Evolutionary conservation across 2,329 filamentous ascomycete genomes (phyloP), one percentile per base, ranked within the genome.

Genomic region (Pyricularia pennisetigena): DNA sequence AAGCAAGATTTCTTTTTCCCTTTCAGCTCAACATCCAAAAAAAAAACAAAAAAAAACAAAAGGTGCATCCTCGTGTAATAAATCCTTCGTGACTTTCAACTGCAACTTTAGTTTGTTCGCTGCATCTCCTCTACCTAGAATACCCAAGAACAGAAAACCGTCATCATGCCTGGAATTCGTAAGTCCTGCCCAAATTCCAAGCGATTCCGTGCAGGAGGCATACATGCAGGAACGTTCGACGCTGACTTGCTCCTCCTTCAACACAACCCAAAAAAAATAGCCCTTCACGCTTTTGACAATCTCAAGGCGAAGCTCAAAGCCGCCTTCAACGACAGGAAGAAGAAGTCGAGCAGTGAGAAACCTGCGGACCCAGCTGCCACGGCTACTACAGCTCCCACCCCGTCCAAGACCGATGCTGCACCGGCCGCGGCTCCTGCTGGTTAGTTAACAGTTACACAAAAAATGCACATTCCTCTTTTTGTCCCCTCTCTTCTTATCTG

Each of bases 291-390:
- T 16, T 64, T 68, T 28, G 67, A 68, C 67, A 65, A 65, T 26
- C 67, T 68, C 20, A 68, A 68, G 67, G 67, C 67, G 14, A 68
- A 68, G 67, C 67, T 68, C 26, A 68, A 68, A 35, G 67, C 67
- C n/a, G 67, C 67, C 67, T 68, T 68, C 61, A 61, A 61, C 41
- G 66, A 67, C 2, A 12, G 57, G 29, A 64, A 64, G 32, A 68
- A 68, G 67, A 64, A 65, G 67, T 29, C 65, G 14, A 59, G 14
- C 28, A 41, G 29, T 16, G 32, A 65, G 26, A 61, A 68, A 24
- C 23, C 57, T 9, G 28, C 66, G 4, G 29, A 29, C 49, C 16
- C 57, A 4, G 61, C 62, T 26, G 49, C 54, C n/a, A 32, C 63
- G 26, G 16, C 57, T 59, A n/a, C 66, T 23, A 26, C 66, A 12